Evolutionary conservation across 108 stramenopile genomes (phyloP), one percentile per base, ranked within the genome.

Genomic region (Cylindrotheca fusiformis): DNA sequence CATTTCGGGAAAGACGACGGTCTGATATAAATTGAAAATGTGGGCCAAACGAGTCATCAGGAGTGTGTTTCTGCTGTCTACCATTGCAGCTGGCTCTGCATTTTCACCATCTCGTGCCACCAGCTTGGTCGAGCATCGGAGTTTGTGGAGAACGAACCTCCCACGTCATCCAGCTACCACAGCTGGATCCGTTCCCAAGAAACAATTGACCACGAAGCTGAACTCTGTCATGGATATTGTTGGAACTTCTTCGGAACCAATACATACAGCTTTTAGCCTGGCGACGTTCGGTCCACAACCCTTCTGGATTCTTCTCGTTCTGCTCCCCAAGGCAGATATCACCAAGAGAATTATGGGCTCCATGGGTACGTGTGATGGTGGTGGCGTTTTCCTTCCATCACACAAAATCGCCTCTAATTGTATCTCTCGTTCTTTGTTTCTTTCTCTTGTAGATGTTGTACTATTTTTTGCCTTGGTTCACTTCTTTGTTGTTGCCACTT

Each of bases 221-320:
- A 41, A 41, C 6, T 41, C 36, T 6, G 27, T 61, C 5, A 58
- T 72, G 51, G 68, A 75, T 12, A 71, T 71, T 57, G 69, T 65
- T 0, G 54, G 74, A 10, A 48, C 80, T 0, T 71, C 77, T 19
- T 63, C 81, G 1, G 83, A 82, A 25, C 76, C 69, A 14, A 86
- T 91, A 54, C 83, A 86, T 29, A 65, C 59, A 24, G 90, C 90
- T 32, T 95, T 95, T 69, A 71, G 69, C 41, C 76, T 93, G 0
- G 91, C 85, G 29, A 95, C 88, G 0, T 95, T 95, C 63, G 60
- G 79, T 0, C 94, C 94, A 1, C 94, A 95, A 53, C 65, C 80
- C 12, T 79, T 87, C 33, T 95, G 89, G 90, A 24, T 93, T 2
- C 79, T 91, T 48, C 76, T 95, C 48, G 84, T 88, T 57, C 24